A percentile compares a stretch with the other conserved stretches of the same genome.
These are phyloP conservation scores for Rhizophora apiculata DNA, from an alignment of 345 rosid genomes.

Conservation along the genomic window DNA sequence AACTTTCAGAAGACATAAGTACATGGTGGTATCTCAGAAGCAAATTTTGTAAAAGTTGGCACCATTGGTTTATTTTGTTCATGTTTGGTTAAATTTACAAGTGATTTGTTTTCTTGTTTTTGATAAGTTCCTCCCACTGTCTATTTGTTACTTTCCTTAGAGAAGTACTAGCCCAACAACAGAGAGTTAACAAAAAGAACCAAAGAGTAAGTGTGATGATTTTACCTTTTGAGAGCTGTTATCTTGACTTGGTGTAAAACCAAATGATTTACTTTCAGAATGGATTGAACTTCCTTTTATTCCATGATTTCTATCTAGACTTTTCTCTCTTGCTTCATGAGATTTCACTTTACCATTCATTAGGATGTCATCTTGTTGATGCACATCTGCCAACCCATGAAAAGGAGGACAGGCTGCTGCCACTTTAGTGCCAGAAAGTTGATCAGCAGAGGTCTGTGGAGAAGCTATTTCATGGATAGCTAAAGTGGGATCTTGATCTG, in stretches of 20 bases:
- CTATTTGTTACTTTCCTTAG: too few species aligned
- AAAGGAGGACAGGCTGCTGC: constrained; percentile 33
- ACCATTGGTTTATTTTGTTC: too few species aligned
- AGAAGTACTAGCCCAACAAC: too few species aligned
- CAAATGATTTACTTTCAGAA: constrained; percentile 51
- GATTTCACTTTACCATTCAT: constrained; percentile 46
- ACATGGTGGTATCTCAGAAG: too few species aligned
- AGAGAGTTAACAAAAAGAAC: too few species aligned
- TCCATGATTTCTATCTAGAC: constrained; percentile 39
- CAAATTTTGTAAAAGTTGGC: too few species aligned
- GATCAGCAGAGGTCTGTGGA: constrained; percentile 36
- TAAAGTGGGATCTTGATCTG: constrained; percentile 83
- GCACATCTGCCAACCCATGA: constrained; percentile 25
- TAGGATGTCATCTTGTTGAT: constrained; percentile 43
- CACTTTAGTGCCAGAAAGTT: constrained; percentile 36
- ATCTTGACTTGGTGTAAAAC: constrained; percentile 53
- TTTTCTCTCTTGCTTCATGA: constrained; percentile 44
- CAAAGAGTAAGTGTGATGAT: neutral
- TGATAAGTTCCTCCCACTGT: too few species aligned
- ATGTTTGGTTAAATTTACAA: too few species aligned
- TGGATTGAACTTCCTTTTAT: constrained; percentile 43
- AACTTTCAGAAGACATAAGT: too few species aligned
- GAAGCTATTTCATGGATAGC: constrained; percentile 57
- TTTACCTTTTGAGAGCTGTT: constrained; percentile 60
- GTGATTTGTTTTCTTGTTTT: too few species aligned